phyloP scores from a whole-genome alignment of 2,329 filamentous ascomycete species.

The Aspergillus chevalieri region DNA sequence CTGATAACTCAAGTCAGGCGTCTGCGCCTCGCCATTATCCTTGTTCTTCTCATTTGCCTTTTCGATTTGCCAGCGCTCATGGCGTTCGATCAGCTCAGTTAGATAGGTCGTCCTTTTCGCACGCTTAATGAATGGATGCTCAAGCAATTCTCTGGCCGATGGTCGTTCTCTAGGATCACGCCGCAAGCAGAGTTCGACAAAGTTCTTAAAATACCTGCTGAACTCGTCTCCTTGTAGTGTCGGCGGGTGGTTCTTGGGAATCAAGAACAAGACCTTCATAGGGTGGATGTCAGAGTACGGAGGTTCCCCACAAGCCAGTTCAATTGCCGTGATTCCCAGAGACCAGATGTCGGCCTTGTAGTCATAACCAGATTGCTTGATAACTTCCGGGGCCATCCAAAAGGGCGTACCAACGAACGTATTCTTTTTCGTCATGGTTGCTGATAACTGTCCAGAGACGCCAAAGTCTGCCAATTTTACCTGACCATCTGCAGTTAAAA shows the following conservation, averaged over 20 bases:
- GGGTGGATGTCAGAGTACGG: constrained; percentile 95
- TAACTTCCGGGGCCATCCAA: constrained; percentile 99
- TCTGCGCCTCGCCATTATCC: constrained; percentile 53
- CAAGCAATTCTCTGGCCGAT: constrained; percentile 76
- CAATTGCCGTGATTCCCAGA: constrained; percentile 85
- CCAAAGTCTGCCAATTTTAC: constrained; percentile 97
- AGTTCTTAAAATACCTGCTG: constrained; percentile 76
- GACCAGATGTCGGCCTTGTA: constrained; percentile 99
- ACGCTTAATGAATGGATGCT: constrained; percentile 81
- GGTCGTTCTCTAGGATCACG: constrained; percentile 86
- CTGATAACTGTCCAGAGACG: constrained; percentile 90
- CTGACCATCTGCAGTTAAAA: constrained; percentile 83
- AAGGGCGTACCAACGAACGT: constrained; percentile 97
- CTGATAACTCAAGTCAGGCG: constrained; percentile 37
- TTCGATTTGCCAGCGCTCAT: constrained; percentile 77
- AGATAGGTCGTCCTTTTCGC: constrained; percentile 96
- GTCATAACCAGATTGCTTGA: constrained; percentile 96
- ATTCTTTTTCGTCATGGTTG: constrained; percentile 99
- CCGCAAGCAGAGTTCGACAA: constrained; percentile 74
- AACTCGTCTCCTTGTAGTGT: constrained; percentile 68
- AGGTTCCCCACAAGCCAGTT: constrained; percentile 84
- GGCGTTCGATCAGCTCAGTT: constrained; percentile 88
- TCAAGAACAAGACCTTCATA: constrained; percentile 96
- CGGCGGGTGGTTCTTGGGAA: constrained; percentile 88
- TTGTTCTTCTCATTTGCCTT: constrained; percentile 56